A percentile compares a stretch with the other conserved stretches of the same genome.
Conservation (phyloP, 495 filamentous ascomycete species). For the Friedmanniomyces simplex region DNA sequence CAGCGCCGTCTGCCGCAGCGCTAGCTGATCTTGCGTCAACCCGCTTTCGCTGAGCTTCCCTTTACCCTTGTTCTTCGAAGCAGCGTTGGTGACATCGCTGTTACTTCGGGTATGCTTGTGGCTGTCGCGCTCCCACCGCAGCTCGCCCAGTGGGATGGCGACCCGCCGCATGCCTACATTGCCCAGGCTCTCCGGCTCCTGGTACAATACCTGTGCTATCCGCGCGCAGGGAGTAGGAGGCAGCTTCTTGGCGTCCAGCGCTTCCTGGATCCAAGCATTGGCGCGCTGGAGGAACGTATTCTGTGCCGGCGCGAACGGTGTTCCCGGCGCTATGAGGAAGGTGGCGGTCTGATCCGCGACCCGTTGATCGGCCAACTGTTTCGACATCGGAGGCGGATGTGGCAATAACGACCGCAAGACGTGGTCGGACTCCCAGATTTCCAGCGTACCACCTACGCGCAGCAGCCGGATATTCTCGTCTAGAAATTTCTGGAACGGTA, state of each 20-base stretch:
- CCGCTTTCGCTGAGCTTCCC: slow-evolving; percentile 32
- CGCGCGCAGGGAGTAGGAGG: slow-evolving; percentile 69
- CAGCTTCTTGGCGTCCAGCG: slow-evolving; percentile 60
- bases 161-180: slow-evolving; percentile 64
- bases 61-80: slow-evolving; percentile 9
- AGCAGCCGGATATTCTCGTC: slow-evolving; percentile 70
- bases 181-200: slow-evolving; percentile 62
- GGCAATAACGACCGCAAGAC: slow-evolving; percentile 64
- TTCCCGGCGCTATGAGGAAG: slow-evolving; percentile 73
- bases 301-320: slow-evolving; percentile 62
- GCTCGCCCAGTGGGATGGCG: slow-evolving; percentile 74
- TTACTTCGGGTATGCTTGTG: not conserved
- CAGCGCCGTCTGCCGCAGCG: slow-evolving; percentile 67
- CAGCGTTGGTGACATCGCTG: slow-evolving; percentile 32
- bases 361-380: slow-evolving; percentile 48
- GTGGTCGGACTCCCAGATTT: slow-evolving; percentile 81
- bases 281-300: slow-evolving; percentile 77
- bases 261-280: slow-evolving; percentile 71
- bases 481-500: slow-evolving; percentile 55
- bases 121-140: slow-evolving; percentile 80
- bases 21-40: slow-evolving; percentile 60
- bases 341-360: slow-evolving; percentile 58
- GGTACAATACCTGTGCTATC: slow-evolving; percentile 65
- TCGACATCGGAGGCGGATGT: slow-evolving; percentile 49
- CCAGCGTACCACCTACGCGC: slow-evolving; percentile 66